phyloP scores from a whole-genome alignment of 1,284 basidiomycete genomes.

The Sporisorium exsertum region DNA sequence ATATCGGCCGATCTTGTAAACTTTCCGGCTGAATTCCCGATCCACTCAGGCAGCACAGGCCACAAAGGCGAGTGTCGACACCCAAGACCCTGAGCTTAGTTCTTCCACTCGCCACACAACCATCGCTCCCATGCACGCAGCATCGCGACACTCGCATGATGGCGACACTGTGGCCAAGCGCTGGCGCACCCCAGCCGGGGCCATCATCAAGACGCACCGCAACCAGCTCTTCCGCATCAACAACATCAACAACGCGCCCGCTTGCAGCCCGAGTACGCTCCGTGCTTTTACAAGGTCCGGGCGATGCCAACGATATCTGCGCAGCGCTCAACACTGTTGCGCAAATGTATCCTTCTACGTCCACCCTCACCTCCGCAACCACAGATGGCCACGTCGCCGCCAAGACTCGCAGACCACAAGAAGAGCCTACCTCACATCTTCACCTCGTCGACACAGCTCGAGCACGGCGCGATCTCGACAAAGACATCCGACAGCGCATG shows the following conservation, averaged over 20 bases:
- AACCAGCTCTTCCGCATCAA: conserved; percentile 12
- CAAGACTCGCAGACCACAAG: not conserved
- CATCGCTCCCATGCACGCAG: not conserved
- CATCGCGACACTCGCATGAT: conserved; percentile 1
- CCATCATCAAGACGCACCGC: too few relatives aligned
- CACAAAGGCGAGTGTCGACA: not conserved
- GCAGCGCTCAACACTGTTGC: conserved; percentile 41
- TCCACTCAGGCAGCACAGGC: conserved; percentile 25
- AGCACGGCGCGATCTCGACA: conserved; percentile 81
- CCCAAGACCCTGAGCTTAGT: conserved; percentile 10
- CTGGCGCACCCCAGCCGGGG: conserved; percentile 5
- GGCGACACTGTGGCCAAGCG: conserved; percentile 8
- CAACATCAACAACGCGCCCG: conserved; percentile 16
- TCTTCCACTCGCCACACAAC: not conserved
- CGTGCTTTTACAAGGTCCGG: conserved; percentile 22
- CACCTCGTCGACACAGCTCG: conserved; percentile 69
- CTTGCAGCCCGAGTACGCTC: conserved; percentile 37
- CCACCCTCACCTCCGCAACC: not conserved
- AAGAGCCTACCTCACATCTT: not conserved
- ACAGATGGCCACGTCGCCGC: not conserved
- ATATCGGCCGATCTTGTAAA: too few relatives aligned
- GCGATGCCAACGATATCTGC: conserved; percentile 18
- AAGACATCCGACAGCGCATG: conserved; percentile 84
- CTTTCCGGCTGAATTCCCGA: too few relatives aligned
- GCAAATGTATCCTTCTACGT: conserved; percentile 30